Conservation (phyloP, 108 stramenopile genomes). For the Conticribra weissflogii region DNA sequence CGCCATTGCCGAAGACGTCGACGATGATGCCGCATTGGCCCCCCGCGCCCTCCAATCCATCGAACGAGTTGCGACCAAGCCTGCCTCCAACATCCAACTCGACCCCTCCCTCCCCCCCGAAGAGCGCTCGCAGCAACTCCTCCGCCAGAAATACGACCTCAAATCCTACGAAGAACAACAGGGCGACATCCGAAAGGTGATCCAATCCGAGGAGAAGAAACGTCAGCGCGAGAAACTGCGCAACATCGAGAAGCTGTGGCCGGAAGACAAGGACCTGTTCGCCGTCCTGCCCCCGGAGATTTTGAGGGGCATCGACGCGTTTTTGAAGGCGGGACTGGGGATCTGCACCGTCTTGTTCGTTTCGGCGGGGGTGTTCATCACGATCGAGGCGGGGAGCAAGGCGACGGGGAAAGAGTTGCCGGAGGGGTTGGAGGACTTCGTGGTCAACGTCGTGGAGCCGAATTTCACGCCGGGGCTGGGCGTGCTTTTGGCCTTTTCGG, state of each 20-base stretch:
- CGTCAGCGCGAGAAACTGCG: slow-evolving; percentile 50
- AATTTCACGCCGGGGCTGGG: slow-evolving; percentile 84
- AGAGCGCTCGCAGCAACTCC: slow-evolving; percentile 61
- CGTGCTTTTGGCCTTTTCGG: slow-evolving; percentile 79
- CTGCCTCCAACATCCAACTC: background rate
- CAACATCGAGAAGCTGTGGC: slow-evolving; percentile 58
- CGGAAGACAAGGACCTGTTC: slow-evolving; percentile 75
- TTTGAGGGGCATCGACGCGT: slow-evolving; percentile 67
- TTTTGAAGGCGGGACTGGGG: slow-evolving; percentile 72
- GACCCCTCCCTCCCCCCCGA: slow-evolving; percentile 48
- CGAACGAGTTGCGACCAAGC: background rate
- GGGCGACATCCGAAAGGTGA: slow-evolving; percentile 17
- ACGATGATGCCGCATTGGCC: background rate
- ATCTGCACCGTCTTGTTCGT: slow-evolving; percentile 67
- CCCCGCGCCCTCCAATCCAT: slow-evolving; percentile 8
- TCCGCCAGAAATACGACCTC: slow-evolving; percentile 76
- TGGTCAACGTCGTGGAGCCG: slow-evolving; percentile 73
- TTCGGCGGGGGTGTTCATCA: slow-evolving; percentile 71
- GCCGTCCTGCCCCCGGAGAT: slow-evolving; percentile 65
- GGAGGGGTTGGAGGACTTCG: slow-evolving; percentile 61
- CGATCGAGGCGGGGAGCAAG: slow-evolving; percentile 75
- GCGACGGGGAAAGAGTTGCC: slow-evolving; percentile 67
- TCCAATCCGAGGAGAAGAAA: slow-evolving; percentile 17
- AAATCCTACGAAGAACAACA: slow-evolving; percentile 78
- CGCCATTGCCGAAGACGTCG: no score